phyloP scores from a whole-genome alignment of 2,329 filamentous ascomycete genomes.

The Aquanectria penicillioides region DNA sequence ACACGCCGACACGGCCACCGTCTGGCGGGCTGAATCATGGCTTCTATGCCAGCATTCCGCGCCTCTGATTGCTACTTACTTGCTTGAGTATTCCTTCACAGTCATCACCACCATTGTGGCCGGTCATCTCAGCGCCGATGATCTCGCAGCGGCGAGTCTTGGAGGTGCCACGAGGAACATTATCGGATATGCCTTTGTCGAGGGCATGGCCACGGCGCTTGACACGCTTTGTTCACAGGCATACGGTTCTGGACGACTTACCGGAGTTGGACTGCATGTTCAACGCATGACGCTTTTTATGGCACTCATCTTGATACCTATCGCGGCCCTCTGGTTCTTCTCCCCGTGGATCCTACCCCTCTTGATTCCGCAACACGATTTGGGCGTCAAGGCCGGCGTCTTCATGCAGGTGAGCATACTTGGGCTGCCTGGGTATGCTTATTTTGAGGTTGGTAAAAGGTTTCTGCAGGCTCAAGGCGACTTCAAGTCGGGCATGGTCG shows the following conservation, averaged over 20 bases:
- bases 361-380: conserved; percentile 57
- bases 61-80: conserved; percentile 61
- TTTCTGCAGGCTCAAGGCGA: conserved; percentile 65
- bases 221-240: conserved; percentile 39
- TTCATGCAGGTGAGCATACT: conserved; percentile 60
- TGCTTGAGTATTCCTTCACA: conserved; percentile 63
- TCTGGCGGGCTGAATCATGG: conserved; percentile 27
- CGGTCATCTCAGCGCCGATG: conserved; percentile 62
- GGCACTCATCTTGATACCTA: conserved; percentile 56
- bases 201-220: conserved; percentile 40
- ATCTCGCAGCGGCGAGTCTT: conserved; percentile 61
- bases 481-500: conserved; percentile 59
- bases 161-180: conserved; percentile 66
- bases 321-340: conserved; percentile 59
- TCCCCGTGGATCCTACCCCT: conserved; percentile 57
- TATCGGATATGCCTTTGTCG: conserved; percentile 56
- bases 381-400: conserved; percentile 59
- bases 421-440: conserved; percentile 62
- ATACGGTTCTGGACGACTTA: conserved; percentile 51
- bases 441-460: conserved; percentile 63
- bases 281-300: conserved; percentile 63
- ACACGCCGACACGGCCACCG: not conserved
- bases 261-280: conserved; percentile 61
- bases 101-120: conserved; percentile 62
- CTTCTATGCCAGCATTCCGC: conserved; percentile 45